Percentiles rank a stretch among this genome's conserved stretches.
phyloP scores from a whole-genome alignment of 352 stramenopile species.

The Pythium coloratum region DNA sequence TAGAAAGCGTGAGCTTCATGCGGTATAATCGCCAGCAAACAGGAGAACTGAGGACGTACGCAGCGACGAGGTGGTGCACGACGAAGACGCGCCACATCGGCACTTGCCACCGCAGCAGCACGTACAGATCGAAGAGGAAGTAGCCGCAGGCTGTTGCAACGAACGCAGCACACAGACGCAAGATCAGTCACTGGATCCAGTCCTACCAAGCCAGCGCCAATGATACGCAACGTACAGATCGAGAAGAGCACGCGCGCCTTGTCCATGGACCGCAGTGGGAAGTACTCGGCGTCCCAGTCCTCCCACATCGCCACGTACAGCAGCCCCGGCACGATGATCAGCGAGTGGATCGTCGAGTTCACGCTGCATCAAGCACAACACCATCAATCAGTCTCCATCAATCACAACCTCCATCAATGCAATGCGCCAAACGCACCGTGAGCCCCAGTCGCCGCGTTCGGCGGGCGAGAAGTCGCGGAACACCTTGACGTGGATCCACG shows the following conservation, averaged over 20 bases:
- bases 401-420: neutral
- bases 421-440: slow-evolving; percentile 40
- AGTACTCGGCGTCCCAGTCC: slow-evolving; percentile 61
- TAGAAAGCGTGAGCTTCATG: neutral
- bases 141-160: slow-evolving; percentile 63
- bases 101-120: slow-evolving; percentile 70
- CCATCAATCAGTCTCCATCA: slow-evolving; percentile 1
- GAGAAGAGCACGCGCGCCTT: slow-evolving; percentile 68
- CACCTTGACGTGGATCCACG: slow-evolving; percentile 49
- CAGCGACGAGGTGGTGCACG: slow-evolving; percentile 75
- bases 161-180: neutral
- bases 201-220: neutral
- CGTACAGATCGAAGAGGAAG: slow-evolving; percentile 81
- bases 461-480: slow-evolving; percentile 70
- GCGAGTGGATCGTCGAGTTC: slow-evolving; percentile 78
- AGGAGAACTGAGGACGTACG: slow-evolving; percentile 40
- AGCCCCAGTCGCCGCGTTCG: slow-evolving; percentile 82
- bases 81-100: slow-evolving; percentile 79
- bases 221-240: slow-evolving; percentile 52
- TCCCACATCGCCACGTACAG: slow-evolving; percentile 59
- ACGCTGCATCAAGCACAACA: slow-evolving; percentile 37
- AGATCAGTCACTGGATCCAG: neutral
- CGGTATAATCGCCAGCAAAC: neutral
- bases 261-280: slow-evolving; percentile 54
- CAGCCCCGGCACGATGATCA: slow-evolving; percentile 65